Percentiles rank a stretch among this genome's conserved stretches.
phyloP scores from a whole-genome alignment of 2,329 filamentous ascomycete species.

The Aspergillus luchuensis region DNA sequence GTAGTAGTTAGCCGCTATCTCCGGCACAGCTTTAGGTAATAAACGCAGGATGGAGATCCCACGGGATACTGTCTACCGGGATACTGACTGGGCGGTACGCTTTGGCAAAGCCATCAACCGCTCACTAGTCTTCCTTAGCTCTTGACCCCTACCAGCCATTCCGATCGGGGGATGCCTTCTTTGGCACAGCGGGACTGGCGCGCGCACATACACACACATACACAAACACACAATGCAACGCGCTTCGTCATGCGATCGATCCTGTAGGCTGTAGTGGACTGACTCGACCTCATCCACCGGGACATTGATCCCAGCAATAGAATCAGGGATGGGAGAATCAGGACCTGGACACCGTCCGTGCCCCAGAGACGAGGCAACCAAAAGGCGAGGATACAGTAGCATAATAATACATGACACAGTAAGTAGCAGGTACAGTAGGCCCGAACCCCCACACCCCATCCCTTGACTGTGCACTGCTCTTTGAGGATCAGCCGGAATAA shows the following conservation, averaged over 20 bases:
- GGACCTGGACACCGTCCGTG: background rate
- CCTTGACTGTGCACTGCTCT: no score
- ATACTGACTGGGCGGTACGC: background rate
- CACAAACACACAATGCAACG: background rate
- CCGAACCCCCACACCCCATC: no score
- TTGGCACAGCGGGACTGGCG: background rate
- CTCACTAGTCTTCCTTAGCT: background rate
- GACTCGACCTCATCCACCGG: background rate
- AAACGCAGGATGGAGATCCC: conserved; percentile 1
- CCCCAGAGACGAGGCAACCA: background rate
- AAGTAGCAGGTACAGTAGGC: background rate
- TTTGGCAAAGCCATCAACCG: conserved; percentile 2
- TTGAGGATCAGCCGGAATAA: background rate
- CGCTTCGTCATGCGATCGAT: background rate
- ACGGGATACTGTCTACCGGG: background rate
- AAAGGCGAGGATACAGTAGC: background rate
- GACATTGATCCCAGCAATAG: background rate
- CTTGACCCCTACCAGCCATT: conserved; percentile 1
- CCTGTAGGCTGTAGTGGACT: background rate
- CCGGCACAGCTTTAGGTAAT: background rate
- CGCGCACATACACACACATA: no score
- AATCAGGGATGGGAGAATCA: background rate
- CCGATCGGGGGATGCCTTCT: background rate
- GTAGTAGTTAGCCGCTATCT: no score
- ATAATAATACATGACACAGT: background rate